A percentile compares a stretch with the other conserved stretches of the same genome.
Evolutionary conservation across 768 basidiomycete genomes (phyloP).

Genomic region (Psilocybe cyanescens): DNA sequence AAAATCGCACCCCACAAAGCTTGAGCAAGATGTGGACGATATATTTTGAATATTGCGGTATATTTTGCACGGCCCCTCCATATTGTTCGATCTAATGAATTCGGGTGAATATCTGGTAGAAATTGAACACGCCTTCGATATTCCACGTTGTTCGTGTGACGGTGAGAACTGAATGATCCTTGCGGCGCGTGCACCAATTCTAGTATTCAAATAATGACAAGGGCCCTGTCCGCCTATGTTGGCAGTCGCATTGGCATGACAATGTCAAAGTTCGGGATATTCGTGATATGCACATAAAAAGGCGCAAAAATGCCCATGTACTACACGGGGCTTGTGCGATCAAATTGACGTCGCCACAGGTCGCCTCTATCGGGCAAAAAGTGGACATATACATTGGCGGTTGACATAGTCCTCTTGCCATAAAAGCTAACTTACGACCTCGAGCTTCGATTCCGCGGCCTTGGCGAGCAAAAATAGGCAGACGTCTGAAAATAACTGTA

Average conservation of each 20-base stretch:
- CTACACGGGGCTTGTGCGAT: not conserved
- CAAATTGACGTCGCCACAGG: constrained; percentile 6
- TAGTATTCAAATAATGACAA: no score
- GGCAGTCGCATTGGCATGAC: not conserved
- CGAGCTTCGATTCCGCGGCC: constrained; percentile 7
- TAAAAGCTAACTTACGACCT: constrained; percentile 3
- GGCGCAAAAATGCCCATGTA: not conserved
- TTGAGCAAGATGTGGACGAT: constrained; percentile 7
- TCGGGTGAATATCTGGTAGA: not conserved
- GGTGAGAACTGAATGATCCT: not conserved
- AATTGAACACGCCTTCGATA: not conserved
- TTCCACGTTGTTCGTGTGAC: not conserved
- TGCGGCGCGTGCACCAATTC: not conserved
- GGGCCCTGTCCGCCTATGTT: not conserved
- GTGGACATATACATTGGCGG: not conserved
- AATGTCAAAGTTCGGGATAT: not conserved
- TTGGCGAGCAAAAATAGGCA: constrained; percentile 1
- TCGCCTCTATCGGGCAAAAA: not conserved
- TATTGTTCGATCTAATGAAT: not conserved
- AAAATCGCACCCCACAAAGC: not conserved
- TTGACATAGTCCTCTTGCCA: not conserved
- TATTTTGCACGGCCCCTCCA: not conserved
- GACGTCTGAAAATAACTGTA: constrained; percentile 1
- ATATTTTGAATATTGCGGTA: constrained; percentile 12
- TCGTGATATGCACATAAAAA: not conserved